Percentiles rank a stretch among this genome's conserved stretches.
phyloP scores from a whole-genome alignment of 2,329 filamentous ascomycete species.

The Neurospora sp. region DNA sequence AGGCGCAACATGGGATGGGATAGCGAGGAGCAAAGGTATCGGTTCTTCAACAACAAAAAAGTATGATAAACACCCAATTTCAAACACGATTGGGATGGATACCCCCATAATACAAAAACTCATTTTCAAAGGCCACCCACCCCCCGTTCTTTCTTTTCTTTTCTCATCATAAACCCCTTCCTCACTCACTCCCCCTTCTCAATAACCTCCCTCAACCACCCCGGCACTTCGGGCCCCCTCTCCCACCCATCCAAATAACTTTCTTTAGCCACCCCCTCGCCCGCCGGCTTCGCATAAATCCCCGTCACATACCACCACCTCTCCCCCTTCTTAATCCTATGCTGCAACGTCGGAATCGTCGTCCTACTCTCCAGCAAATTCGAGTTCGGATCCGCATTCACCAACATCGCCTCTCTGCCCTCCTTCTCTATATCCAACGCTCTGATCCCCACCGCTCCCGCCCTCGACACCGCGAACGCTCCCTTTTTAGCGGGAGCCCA shows the following conservation, averaged over 20 bases:
- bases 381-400: conserved; percentile 70
- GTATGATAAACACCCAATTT: not conserved
- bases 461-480: conserved; percentile 46
- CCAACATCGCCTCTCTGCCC: conserved; percentile 49
- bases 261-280: conserved; percentile 38
- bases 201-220: conserved; percentile 50
- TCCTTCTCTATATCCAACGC: conserved; percentile 39
- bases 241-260: conserved; percentile 54
- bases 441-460: conserved; percentile 46
- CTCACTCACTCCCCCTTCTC: not conserved
- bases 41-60: not conserved
- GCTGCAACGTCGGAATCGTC: conserved; percentile 59
- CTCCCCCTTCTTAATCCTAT: conserved; percentile 47
- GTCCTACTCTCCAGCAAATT: conserved; percentile 66
- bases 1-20: not conserved
- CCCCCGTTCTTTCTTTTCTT: not conserved
- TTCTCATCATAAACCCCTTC: not conserved
- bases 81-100: not conserved
- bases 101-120: not conserved
- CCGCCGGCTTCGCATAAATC: conserved; percentile 59
- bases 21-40: not conserved
- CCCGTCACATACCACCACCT: conserved; percentile 59
- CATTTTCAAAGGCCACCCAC: not conserved
- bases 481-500: conserved; percentile 40
- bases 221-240: conserved; percentile 45